Conservation (phyloP, 768 basidiomycete genomes). For the Chlorophyllum brunneum region DNA sequence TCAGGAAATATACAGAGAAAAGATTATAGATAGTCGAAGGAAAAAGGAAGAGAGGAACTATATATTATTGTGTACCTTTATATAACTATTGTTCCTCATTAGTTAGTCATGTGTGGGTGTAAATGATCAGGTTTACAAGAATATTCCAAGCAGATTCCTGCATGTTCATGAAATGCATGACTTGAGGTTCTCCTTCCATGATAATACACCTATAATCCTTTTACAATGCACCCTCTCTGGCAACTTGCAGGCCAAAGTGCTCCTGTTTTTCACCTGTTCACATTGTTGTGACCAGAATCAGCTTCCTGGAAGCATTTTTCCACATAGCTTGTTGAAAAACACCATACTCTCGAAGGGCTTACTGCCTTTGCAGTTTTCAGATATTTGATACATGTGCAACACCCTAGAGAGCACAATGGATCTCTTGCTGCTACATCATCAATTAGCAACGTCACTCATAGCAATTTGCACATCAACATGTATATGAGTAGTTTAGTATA, state of each 20-base stretch:
- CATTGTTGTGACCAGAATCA: background rate
- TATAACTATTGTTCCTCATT: too few relatives aligned
- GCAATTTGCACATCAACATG: background rate
- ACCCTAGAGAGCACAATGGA: background rate
- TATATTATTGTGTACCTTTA: too few relatives aligned
- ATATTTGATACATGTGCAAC: background rate
- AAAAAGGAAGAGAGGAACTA: too few relatives aligned
- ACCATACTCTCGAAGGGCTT: background rate
- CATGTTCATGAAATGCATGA: background rate
- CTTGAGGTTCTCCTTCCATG: background rate
- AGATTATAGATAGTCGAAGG: too few relatives aligned
- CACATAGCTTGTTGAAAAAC: background rate
- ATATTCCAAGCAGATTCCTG: background rate
- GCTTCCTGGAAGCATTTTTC: background rate
- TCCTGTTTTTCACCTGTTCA: background rate
- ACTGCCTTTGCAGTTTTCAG: background rate
- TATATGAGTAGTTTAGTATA: too few relatives aligned
- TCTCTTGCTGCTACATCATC: background rate
- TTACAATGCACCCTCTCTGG: background rate
- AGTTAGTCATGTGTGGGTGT: too few relatives aligned
- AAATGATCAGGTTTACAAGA: background rate
- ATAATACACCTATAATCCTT: background rate
- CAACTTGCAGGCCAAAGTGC: background rate
- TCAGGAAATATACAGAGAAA: too few relatives aligned
- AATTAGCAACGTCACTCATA: background rate